These are phyloP conservation scores for Singerocomus inundabilis DNA, from an alignment of 1,284 basidiomycete species.

Conservation along the genomic window DNA sequence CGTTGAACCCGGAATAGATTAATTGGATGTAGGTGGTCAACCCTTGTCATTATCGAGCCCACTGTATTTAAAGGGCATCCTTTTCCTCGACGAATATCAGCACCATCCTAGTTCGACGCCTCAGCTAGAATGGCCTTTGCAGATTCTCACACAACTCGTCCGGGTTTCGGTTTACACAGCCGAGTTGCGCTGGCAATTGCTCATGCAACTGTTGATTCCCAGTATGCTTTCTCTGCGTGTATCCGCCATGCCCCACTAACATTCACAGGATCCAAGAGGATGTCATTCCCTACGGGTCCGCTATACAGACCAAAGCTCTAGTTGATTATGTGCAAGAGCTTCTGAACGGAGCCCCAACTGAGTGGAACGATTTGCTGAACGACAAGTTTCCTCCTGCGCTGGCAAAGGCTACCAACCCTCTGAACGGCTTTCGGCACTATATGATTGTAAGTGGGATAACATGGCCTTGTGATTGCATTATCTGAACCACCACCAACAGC, in stretches of 20 bases:
- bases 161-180: background rate
- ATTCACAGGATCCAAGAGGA: background rate
- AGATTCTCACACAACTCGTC: background rate
- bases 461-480: background rate
- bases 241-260: background rate
- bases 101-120: background rate
- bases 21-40: background rate
- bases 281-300: background rate
- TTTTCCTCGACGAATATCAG: background rate
- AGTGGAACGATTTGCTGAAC: background rate
- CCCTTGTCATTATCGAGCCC: background rate
- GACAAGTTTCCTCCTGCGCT: background rate
- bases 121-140: background rate
- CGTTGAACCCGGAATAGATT: too few relatives aligned
- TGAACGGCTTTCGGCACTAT: too few relatives aligned
- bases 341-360: background rate
- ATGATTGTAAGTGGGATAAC: slow-evolving; percentile 8
- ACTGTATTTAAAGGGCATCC: background rate
- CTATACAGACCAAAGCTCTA: background rate
- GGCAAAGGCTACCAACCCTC: background rate
- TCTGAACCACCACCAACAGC: background rate
- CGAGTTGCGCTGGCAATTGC: slow-evolving; percentile 3
- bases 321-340: slow-evolving; percentile 4
- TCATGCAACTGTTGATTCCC: background rate
- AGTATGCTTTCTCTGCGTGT: background rate